These are phyloP conservation scores for Saturnispora besseyi DNA, from an alignment of 805 yeast genomes.

Conservation along the genomic window DNA sequence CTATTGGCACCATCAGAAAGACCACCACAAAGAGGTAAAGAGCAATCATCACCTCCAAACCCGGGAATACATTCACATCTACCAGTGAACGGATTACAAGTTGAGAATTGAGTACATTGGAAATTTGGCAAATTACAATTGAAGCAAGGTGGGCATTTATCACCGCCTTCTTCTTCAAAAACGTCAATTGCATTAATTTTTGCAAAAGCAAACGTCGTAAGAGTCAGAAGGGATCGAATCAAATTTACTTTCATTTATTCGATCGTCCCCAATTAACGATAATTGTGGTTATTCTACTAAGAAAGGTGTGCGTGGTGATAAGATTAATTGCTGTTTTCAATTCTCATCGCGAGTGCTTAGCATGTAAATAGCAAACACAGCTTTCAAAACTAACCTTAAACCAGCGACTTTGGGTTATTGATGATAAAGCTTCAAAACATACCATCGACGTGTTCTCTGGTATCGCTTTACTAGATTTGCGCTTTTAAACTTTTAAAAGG, in stretches of 20 bases:
- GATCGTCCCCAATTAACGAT: neutral
- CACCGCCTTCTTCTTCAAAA: conserved; percentile 14
- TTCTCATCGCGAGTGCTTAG: neutral
- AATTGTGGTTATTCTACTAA: neutral
- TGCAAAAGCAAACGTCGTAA: neutral
- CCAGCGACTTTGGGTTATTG: too few species aligned
- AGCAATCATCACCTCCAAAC: conserved; percentile 89
- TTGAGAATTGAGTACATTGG: conserved; percentile 81
- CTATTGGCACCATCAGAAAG: conserved; percentile 55
- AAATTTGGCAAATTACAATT: conserved; percentile 90
- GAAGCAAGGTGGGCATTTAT: conserved; percentile 82
- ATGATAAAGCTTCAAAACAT: too few species aligned
- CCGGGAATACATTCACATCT: conserved; percentile 89
- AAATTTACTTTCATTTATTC: neutral
- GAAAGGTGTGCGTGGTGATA: neutral
- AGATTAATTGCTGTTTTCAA: neutral
- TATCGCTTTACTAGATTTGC: neutral
- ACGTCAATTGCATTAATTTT: neutral
- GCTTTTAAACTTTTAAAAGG: neutral
- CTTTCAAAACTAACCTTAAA: neutral
- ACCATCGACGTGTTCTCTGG: too few species aligned
- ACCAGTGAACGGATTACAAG: conserved; percentile 84
- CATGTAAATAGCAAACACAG: neutral
- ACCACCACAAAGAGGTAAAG: conserved; percentile 80
- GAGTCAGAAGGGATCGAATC: neutral